These are phyloP conservation scores for Tylopilus vinaceipallidus DNA, from an alignment of 768 basidiomycete genomes.

Conservation along the genomic window DNA sequence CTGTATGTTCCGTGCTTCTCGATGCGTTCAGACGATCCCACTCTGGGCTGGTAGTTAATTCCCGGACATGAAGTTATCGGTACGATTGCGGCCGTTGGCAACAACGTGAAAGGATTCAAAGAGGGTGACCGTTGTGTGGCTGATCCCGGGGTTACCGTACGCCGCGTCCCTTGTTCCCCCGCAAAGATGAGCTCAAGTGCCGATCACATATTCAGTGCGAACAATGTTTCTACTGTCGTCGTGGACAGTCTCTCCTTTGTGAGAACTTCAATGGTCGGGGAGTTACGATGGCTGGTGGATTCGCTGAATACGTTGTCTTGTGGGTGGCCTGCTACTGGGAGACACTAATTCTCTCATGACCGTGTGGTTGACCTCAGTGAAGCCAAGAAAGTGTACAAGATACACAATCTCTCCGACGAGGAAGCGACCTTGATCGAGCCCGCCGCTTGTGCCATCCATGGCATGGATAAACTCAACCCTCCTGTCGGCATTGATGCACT, in stretches of 20 bases:
- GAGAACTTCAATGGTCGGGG: conserved; percentile 79
- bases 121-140: conserved; percentile 80
- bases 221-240: conserved; percentile 80
- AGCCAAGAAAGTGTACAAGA: conserved; percentile 76
- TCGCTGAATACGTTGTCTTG: conserved; percentile 84
- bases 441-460: conserved; percentile 85
- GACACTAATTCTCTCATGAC: neutral
- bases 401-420: conserved; percentile 79
- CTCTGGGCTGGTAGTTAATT: conserved; percentile 44
- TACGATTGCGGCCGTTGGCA: conserved; percentile 64
- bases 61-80: conserved; percentile 75
- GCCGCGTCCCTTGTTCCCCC: conserved; percentile 22
- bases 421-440: conserved; percentile 85
- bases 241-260: conserved; percentile 74
- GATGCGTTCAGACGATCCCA: neutral
- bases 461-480: conserved; percentile 78
- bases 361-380: conserved; percentile 36
- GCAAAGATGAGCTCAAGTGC: neutral
- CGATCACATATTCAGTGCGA: conserved; percentile 52
- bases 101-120: conserved; percentile 68
- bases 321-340: conserved; percentile 34
- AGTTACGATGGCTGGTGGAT: conserved; percentile 77
- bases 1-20: conserved; percentile 21
- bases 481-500: conserved; percentile 80
- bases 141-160: conserved; percentile 67